phyloP scores from a whole-genome alignment of 208 protist genomes.

The Trypanosoma lewisi region DNA sequence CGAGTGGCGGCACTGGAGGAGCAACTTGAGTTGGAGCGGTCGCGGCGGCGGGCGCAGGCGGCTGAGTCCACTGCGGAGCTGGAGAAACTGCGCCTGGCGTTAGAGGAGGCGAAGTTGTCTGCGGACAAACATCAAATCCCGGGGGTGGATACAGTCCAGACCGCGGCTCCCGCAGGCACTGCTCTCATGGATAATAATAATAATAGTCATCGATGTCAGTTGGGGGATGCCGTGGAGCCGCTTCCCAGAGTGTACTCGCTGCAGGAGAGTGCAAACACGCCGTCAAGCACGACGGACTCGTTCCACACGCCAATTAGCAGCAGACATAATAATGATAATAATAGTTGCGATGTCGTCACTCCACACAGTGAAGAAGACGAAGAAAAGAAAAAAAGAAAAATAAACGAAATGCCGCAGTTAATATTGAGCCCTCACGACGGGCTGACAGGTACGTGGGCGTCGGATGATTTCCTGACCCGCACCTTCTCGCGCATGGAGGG shows the following conservation, averaged over 20 bases:
- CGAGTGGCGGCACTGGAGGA: conserved; percentile 46
- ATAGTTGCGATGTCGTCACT: background rate
- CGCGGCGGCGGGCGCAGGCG: conserved; percentile 27
- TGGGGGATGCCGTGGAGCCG: background rate
- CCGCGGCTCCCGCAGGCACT: too few species aligned
- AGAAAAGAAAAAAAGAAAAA: too few species aligned
- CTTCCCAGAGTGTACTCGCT: background rate
- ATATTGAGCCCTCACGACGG: too few species aligned
- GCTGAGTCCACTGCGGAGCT: conserved; percentile 33
- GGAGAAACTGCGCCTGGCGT: conserved; percentile 29
- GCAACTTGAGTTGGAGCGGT: conserved; percentile 37
- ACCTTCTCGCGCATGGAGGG: conserved; percentile 8
- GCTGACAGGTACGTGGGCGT: background rate
- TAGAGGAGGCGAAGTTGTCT: conserved; percentile 17
- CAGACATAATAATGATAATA: too few species aligned
- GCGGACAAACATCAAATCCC: background rate
- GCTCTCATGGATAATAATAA: too few species aligned
- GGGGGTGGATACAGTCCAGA: too few species aligned
- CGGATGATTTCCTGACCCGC: conserved; percentile 1
- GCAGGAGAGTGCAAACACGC: background rate
- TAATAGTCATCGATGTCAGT: too few species aligned
- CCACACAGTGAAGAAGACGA: background rate
- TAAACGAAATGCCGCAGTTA: too few species aligned
- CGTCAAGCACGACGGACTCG: background rate
- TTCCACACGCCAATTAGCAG: too few species aligned